Evolutionary conservation across 345 rosid genomes (phyloP), one percentile per base, ranked within the genome.

Genomic region (Noccaea caerulescens): DNA sequence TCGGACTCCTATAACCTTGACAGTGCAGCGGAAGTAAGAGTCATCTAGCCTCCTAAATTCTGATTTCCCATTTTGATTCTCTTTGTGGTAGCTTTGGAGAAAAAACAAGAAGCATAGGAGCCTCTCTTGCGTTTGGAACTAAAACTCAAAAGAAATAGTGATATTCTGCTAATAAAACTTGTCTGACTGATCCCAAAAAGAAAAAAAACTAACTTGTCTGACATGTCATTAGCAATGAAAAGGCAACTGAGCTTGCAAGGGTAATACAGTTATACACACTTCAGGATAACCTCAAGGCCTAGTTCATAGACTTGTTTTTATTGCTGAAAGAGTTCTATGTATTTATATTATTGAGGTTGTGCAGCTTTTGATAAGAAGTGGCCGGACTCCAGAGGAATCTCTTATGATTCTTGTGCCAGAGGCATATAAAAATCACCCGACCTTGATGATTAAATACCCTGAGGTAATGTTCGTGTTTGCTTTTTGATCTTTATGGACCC

Each of bases 1-100:
- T 94, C 99, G 10, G 97, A 94, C 79, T 94, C 99, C 1, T 89
- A 97, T 56, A 94, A 94, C 77, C 97, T 94, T 76, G 99, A 94
- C 73, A 88, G 97, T 76, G 79, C 99, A 52, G 97, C 99, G 25
- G 99, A 94, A 76, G 99, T 94, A 88, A 44, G 88, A 41, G 71
- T 72, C 81, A 25, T 11, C 34, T 51, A 12, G 57, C 14, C 43
- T 50, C 63, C 18, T 13, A 64, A 50, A 42, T 13, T 70, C 18
- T 76, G 55, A 33, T 58, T 69, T 20, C 3, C 60, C 32, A 20
- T 63, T 63, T 41, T 69, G 70, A 47, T 62, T 69, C 39, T 58
- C 57, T 50, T 58, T 60, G 55, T 36, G 58, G 11, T 43, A 60
- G 52, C 42, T 63, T 3, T 64, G 42, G 47, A 58, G 47, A 16